Evolutionary conservation across 768 basidiomycete species (phyloP).

Genomic region (Collybia sordida): DNA sequence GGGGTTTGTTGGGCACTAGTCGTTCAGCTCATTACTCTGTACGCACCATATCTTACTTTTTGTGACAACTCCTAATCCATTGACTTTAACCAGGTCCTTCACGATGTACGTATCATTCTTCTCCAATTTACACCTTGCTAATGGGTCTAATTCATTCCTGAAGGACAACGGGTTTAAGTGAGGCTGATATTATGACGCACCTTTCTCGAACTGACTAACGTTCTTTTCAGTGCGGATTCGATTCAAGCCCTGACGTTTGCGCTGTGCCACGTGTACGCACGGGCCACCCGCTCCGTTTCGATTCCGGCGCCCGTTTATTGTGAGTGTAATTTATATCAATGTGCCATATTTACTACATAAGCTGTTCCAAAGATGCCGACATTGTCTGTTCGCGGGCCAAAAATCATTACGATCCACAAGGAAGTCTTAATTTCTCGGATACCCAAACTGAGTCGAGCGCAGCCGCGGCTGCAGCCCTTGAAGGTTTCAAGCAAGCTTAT

Average conservation of each 20-base stretch:
- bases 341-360: neutral
- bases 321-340: slow-evolving; percentile 29
- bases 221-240: slow-evolving; percentile 50
- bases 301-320: slow-evolving; percentile 87
- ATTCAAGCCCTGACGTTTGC: slow-evolving; percentile 72
- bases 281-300: slow-evolving; percentile 80
- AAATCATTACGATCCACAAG: slow-evolving; percentile 60
- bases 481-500: slow-evolving; percentile 50
- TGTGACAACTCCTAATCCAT: neutral
- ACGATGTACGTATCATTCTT: slow-evolving; percentile 33
- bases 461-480: slow-evolving; percentile 35
- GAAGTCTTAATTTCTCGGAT: slow-evolving; percentile 40
- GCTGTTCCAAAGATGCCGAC: slow-evolving; percentile 57
- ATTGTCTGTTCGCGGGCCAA: slow-evolving; percentile 69
- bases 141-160: neutral
- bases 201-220: neutral
- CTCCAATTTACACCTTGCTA: neutral
- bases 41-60: slow-evolving; percentile 17
- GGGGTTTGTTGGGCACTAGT: slow-evolving; percentile 75
- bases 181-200: slow-evolving; percentile 10
- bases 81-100: slow-evolving; percentile 29
- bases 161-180: slow-evolving; percentile 63
- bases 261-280: slow-evolving; percentile 78
- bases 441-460: slow-evolving; percentile 34
- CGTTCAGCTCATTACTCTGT: slow-evolving; percentile 47